Evolutionary conservation across 768 basidiomycete genomes (phyloP).

Genomic region (Termitomyces titanicus): DNA sequence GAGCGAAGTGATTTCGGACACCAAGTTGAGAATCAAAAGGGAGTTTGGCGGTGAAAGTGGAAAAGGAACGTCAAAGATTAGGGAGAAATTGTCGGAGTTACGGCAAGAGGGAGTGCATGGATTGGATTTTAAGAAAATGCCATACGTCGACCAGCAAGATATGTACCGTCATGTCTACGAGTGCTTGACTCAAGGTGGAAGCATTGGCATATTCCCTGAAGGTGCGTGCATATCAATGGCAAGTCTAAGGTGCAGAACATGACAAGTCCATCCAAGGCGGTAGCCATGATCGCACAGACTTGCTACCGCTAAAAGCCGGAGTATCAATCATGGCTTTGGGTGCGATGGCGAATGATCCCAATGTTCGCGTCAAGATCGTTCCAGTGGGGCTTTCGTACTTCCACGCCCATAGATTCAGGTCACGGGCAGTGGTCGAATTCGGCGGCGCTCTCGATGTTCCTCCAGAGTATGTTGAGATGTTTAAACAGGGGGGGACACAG

Average conservation of each 20-base stretch:
- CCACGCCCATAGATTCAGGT: slow-evolving; percentile 85
- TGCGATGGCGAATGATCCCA: slow-evolving; percentile 91
- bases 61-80: slow-evolving; percentile 62
- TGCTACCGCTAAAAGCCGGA: slow-evolving; percentile 95
- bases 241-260: background rate
- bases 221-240: slow-evolving; percentile 41
- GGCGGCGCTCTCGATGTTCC: slow-evolving; percentile 92
- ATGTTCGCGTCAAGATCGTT: slow-evolving; percentile 86
- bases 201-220: slow-evolving; percentile 98
- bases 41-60: slow-evolving; percentile 84
- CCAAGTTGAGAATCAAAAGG: slow-evolving; percentile 76
- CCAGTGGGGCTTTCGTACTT: slow-evolving; percentile 78
- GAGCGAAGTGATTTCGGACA: slow-evolving; percentile 85
- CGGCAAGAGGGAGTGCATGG: slow-evolving; percentile 55
- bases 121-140: slow-evolving; percentile 76
- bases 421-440: slow-evolving; percentile 96
- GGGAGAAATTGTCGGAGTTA: slow-evolving; percentile 64
- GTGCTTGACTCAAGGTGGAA: slow-evolving; percentile 77
- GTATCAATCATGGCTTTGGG: slow-evolving; percentile 98
- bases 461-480: slow-evolving; percentile 82
- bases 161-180: slow-evolving; percentile 96
- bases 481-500: slow-evolving; percentile 80
- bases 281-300: slow-evolving; percentile 95
- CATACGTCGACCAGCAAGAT: slow-evolving; percentile 88
- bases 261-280: slow-evolving; percentile 57